These are phyloP conservation scores for Podosphaera xanthii DNA, from an alignment of 2,329 filamentous ascomycete species.

Conservation along the genomic window DNA sequence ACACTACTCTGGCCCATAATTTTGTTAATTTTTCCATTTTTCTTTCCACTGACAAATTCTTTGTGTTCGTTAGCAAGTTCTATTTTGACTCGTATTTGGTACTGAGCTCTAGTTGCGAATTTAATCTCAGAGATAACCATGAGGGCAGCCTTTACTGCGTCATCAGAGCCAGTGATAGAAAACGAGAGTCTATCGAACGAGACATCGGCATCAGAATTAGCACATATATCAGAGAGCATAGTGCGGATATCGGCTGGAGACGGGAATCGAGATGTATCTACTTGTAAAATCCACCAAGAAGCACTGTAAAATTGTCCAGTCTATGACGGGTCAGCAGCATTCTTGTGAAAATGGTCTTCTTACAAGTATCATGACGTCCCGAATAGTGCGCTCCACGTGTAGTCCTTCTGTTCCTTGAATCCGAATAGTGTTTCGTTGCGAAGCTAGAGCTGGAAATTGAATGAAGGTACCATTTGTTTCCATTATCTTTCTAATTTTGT, in stretches of 20 bases:
- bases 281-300: slow-evolving; percentile 78
- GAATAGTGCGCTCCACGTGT: slow-evolving; percentile 82
- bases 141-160: slow-evolving; percentile 87
- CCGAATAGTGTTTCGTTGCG: slow-evolving; percentile 61
- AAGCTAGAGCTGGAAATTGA: slow-evolving; percentile 70
- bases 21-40: slow-evolving; percentile 99
- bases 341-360: slow-evolving; percentile 15
- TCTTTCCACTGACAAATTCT: slow-evolving; percentile 97
- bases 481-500: slow-evolving; percentile 95
- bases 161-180: slow-evolving; percentile 83
- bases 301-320: slow-evolving; percentile 95
- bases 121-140: slow-evolving; percentile 80
- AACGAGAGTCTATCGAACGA: slow-evolving; percentile 89
- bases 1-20: slow-evolving; percentile 99
- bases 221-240: slow-evolving; percentile 92
- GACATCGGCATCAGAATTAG: slow-evolving; percentile 85
- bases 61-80: slow-evolving; percentile 98
- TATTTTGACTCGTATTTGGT: slow-evolving; percentile 92
- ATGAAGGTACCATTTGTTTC: slow-evolving; percentile 92
- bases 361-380: slow-evolving; percentile 87
- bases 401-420: slow-evolving; percentile 86
- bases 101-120: slow-evolving; percentile 67
- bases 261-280: slow-evolving; percentile 38
- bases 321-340: slow-evolving; percentile 22
- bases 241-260: slow-evolving; percentile 49